Base-by-base conservation (phyloP, 441 rosid species). In the Aquilaria agallochum region DNA sequence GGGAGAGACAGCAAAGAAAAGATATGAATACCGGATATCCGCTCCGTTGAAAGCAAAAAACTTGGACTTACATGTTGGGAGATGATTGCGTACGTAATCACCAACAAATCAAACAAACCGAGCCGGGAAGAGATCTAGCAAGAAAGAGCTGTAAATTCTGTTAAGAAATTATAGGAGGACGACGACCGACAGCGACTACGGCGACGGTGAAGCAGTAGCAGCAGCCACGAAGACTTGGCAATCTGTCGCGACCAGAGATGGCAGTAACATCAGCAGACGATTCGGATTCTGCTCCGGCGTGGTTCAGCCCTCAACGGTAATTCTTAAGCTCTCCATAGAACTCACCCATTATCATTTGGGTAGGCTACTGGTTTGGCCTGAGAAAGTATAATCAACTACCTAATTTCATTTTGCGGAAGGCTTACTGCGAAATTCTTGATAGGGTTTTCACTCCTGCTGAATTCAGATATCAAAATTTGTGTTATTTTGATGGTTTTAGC, bases 291-390 rank as follows among this genome's bases (percentile, higher is more conserved):
- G 14, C 57, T 40, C 91, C 80, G 1, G 75, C 86, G 47, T 81
- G 85, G 85, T 68, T 80, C 65, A 76, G 83, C 65, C 91, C 91
- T 27, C 76, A 77, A 72, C 68, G 77, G 88, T 83, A 73, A 8
- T 51, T 40, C 10, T 12, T 34, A 4, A 2, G 11, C 9, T 55
- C 14, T 1, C 46, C 20, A 7, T 13, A 34, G 5, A 3, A 14
- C 9, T 60, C 11, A 2, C 50, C n/a, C 0, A 31, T 46, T 49
- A 20, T 20, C 27, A 55, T 59, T 14, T 10, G 2, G 73, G 0
- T 66, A 50, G 12, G 31, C 42, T 14, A 52, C 48, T 53, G 15
- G 14, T 59, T 49, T 15, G 30, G 30, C 31, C 8, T 2, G 51
- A 49, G 55, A 52, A 52, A 52, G 55, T 3, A 31, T 15, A 52